Evolutionary conservation across 1,284 basidiomycete species (phyloP).

Genomic region (Sporisorium exsertum): DNA sequence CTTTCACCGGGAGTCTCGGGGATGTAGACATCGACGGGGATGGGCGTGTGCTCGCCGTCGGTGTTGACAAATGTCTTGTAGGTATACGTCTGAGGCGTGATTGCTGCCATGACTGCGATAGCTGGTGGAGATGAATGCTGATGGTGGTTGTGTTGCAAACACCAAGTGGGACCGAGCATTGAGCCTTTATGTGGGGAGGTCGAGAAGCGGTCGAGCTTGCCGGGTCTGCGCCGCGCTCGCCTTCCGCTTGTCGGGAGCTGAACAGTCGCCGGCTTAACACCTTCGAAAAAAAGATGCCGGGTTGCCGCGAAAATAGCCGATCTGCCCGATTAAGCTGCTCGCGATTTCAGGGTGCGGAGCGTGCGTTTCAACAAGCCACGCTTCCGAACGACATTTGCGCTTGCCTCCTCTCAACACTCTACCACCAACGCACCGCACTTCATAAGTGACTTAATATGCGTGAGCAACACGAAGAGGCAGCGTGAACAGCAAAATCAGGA

Average conservation of each 20-base stretch:
- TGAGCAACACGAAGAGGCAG: background rate
- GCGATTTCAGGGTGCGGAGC: constrained; percentile 12
- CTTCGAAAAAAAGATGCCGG: constrained; percentile 10
- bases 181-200: constrained; percentile 1
- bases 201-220: constrained; percentile 6
- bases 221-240: constrained; percentile 20
- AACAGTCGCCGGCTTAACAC: background rate
- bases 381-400: background rate
- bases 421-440: background rate
- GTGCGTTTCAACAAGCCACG: background rate
- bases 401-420: background rate
- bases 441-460: background rate
- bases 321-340: constrained; percentile 27
- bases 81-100: constrained; percentile 35
- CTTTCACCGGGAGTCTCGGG: constrained; percentile 22
- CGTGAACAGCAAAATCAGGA: background rate
- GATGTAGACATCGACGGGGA: constrained; percentile 56
- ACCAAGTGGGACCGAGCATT: background rate
- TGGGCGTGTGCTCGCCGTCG: constrained; percentile 35
- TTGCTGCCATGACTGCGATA: constrained; percentile 14
- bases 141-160: background rate
- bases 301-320: constrained; percentile 11
- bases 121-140: too few relatives aligned
- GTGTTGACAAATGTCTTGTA: constrained; percentile 55
- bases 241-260: background rate